Base-by-base conservation (phyloP, 345 rosid species). In the Ricinus communis region DNA sequence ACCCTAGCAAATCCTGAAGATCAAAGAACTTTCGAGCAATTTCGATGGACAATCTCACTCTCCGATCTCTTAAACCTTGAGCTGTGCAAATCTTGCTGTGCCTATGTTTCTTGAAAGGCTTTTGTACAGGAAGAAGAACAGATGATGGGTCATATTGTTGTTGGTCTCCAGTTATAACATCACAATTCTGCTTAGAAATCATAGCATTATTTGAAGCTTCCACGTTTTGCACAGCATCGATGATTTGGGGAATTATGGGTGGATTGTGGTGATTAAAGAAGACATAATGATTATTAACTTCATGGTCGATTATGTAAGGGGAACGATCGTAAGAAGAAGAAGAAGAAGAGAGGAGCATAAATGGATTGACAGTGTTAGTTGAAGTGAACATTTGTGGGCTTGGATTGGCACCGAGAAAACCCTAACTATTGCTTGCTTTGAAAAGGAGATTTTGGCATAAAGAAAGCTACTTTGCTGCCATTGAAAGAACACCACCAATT, bases 1-100 rank as follows among this genome's bases (percentile, higher is more conserved):
- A 90, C 63, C 97, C 93, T 82, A 92, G 76, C 89, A 78, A 78
- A 75, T 92, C 97, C 66, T 92, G 97, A 31, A 92, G 96, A 77
- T 84, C 93, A 41, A 93, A 93, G 85, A 93, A 93, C 71, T 84
- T 80, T 25, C 94, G 84, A 58, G 97, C 78, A 51, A 86, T 76
- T 8, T 78, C 89, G 41, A 93, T 82, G 47, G 97, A 93, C 56
- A 93, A 86, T 74, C 97, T 86, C 43, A 93, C 96, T 66, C 97
- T 87, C 72, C 97, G 81, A 74, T 93, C 96, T 74, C 97, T 79
- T 5, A 88, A 74, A 5, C 97, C 97, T 77, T 82, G 83, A 19
- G 96, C 91, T 0, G 97, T 93, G 73, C 46, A 71, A 70, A 93
- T 90, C 85, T 93, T 93, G 78, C 91, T 90, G 56, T 87, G 93